Conservation (phyloP, 73 alveolate genomes). For the Paramecium sexaurelia region DNA sequence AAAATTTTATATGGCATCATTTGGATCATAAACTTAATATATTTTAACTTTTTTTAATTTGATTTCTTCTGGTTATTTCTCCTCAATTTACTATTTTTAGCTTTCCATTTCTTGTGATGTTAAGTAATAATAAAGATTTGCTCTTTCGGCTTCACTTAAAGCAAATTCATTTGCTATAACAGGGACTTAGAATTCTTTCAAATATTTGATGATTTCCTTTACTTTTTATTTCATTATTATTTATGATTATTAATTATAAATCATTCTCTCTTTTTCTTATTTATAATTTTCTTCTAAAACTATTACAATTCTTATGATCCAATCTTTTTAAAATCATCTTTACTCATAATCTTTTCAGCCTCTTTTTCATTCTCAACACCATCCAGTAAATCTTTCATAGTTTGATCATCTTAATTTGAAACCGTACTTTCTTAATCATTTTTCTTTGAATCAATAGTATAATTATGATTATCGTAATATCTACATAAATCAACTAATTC, state of each 20-base stretch:
- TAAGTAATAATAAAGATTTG: background rate
- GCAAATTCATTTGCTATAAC: background rate
- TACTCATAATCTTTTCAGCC: conserved; percentile 42
- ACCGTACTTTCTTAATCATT: background rate
- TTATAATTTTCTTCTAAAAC: background rate
- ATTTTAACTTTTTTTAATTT: background rate
- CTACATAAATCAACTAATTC: conserved; percentile 31
- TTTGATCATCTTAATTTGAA: conserved; percentile 18
- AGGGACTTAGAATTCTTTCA: conserved; percentile 4
- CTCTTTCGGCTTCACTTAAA: background rate
- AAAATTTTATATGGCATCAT: background rate
- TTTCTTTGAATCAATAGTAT: conserved; percentile 5
- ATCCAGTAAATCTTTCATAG: conserved; percentile 29
- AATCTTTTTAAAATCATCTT: background rate
- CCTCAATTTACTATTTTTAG: background rate
- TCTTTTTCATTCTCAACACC: conserved; percentile 56
- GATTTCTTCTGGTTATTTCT: background rate
- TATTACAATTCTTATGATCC: conserved; percentile 14
- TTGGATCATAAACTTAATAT: background rate
- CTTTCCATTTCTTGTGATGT: conserved; percentile 7
- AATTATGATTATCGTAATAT: background rate
- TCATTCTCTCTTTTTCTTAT: conserved; percentile 30
- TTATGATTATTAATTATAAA: background rate
- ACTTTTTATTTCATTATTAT: conserved; percentile 26
- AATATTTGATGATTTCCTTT: background rate